phyloP scores from a whole-genome alignment of 106 monocot genomes.

The Phalaenopsis equestris region DNA sequence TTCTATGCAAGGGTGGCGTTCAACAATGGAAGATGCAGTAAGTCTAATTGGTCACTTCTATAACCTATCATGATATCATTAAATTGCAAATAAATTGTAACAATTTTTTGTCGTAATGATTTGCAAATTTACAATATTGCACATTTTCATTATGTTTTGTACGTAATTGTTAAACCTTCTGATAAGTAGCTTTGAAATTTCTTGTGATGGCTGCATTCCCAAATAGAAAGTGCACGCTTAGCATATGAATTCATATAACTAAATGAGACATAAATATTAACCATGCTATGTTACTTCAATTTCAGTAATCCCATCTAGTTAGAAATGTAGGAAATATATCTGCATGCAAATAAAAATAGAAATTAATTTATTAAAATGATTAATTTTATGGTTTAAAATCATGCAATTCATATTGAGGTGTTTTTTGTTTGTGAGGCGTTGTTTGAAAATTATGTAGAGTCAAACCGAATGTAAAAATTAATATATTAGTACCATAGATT shows the following conservation, averaged over 20 bases:
- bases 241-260: background rate
- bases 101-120: background rate
- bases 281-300: background rate
- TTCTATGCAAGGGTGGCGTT: conserved; percentile 81
- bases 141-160: background rate
- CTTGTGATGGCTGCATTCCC: background rate
- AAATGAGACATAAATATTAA: background rate
- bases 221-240: background rate
- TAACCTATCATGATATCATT: background rate
- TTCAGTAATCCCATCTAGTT: background rate
- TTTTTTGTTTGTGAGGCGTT: no score
- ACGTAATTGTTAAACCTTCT: background rate
- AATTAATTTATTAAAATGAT: background rate
- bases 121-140: background rate
- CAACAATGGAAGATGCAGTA: conserved; percentile 77
- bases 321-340: background rate
- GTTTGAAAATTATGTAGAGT: no score
- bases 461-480: no score
- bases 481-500: no score
- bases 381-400: background rate
- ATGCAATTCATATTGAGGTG: no score
- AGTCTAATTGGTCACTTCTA: conserved; percentile 10
- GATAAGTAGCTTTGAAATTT: background rate
- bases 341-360: background rate
- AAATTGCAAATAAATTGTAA: background rate